These are phyloP conservation scores for Fusarium succisae DNA, from an alignment of 2,329 filamentous ascomycete genomes.

Conservation along the genomic window DNA sequence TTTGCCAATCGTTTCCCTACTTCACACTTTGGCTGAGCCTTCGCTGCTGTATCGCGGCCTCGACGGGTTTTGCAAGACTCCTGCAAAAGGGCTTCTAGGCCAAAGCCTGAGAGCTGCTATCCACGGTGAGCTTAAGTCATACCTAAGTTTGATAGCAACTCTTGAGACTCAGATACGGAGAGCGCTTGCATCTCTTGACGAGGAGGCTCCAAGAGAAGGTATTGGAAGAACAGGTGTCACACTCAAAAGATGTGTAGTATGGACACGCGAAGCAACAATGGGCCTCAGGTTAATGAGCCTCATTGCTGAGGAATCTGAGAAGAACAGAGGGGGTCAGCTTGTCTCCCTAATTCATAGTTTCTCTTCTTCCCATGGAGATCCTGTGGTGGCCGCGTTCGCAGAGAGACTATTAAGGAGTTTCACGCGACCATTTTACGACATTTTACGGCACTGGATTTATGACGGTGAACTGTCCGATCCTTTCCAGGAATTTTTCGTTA, in stretches of 20 bases:
- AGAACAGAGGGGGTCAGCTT: constrained; percentile 85
- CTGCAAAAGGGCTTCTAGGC: constrained; percentile 83
- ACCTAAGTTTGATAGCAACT: constrained; percentile 89
- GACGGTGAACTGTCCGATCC: constrained; percentile 98
- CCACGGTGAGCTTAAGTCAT: constrained; percentile 84
- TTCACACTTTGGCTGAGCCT: constrained; percentile 91
- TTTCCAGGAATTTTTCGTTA: constrained; percentile 94
- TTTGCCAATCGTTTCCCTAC: constrained; percentile 82
- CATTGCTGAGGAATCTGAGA: constrained; percentile 90
- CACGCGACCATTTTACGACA: constrained; percentile 95
- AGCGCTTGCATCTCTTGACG: constrained; percentile 78
- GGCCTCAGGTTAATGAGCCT: constrained; percentile 91
- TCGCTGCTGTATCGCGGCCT: constrained; percentile 89
- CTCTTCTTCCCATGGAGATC: constrained; percentile 92
- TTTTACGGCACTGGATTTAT: constrained; percentile 96
- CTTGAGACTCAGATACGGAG: constrained; percentile 91
- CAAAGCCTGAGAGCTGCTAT: constrained; percentile 93
- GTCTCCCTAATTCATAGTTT: constrained; percentile 95
- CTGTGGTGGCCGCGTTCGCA: constrained; percentile 91
- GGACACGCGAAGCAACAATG: constrained; percentile 98
- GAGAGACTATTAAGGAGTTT: constrained; percentile 88
- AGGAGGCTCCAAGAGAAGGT: constrained; percentile 71
- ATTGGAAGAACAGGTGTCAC: constrained; percentile 91
- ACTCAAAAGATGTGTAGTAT: constrained; percentile 92
- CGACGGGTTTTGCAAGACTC: constrained; percentile 81